Evolutionary conservation across 106 monocot genomes (phyloP), one percentile per base, ranked within the genome.

Genomic region (Dendrobium catenatum): DNA sequence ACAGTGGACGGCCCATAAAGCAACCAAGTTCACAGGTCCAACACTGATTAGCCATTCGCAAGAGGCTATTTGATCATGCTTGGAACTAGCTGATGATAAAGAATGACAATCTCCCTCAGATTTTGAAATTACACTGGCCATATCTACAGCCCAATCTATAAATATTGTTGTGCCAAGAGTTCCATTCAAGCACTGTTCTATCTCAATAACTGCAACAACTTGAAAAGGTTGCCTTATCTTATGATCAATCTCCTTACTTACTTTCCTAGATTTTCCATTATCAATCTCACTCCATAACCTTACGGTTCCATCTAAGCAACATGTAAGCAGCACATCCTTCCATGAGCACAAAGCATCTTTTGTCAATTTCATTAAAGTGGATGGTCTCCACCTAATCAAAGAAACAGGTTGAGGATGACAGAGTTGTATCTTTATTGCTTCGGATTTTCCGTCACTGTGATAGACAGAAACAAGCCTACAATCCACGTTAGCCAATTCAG

Each of bases 261-360:
- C 54, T 80, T 87, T 91, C 76, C 76, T 93, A 73, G 61, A 42
- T 75, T 78, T 88, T 19, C 80, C 80, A 85, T 75, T 75, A 43
- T 91, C 91, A 85, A 91, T 77, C 84, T 99, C 91, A 86, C 95
- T 87, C 99, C 99, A 99, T 27, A 99, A 73, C 90, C 99, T 88
- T 42, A 91, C 90, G 43, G 91, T 84, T 46, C 99, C 95, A 87
- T 99, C 99, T 66, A 88, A 83, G 82, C 95, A 95, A 74, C 91
- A 95, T 59, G 95, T 93, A 81, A 99, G 79, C 24, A 99, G 84
- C 40, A 93, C 81, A 85, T 95, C 87, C 82, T 89, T 89, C 76
- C 78, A 80, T 64, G 83, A 47, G 42, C 49, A 42, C 19, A 67
- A 83, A 79, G 27, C 26, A 85, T 76, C 82, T 55, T 83, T 87